Base-by-base conservation (phyloP, 1,284 basidiomycete genomes). In the Bjerkandera adusta region DNA sequence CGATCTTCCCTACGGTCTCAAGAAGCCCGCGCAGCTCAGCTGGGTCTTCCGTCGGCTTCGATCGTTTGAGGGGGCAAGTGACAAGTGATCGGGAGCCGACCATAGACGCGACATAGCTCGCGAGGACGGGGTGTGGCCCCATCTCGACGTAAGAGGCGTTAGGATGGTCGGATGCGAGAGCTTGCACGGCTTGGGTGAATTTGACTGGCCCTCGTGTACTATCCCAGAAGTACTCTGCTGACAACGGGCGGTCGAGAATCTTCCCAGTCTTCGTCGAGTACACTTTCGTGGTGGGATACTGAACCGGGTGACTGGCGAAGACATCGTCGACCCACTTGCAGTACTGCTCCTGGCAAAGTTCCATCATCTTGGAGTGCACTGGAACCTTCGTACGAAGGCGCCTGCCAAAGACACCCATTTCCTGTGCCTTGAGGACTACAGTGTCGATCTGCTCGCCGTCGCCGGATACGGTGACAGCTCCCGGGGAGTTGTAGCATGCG, bases 401-500 rank as follows among this genome's bases (percentile, higher is more conserved):
- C 6, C 62, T 57, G 3, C 63, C 70, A 34, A 67, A 65, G 32
- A 68, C 51, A 4, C 66, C 64, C 2, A 51, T 49, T 10, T 44
- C 49, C 20, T 58, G 46, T 1, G 68, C 68, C 16, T 62, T 47
- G 13, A 42, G 40, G 1, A 64, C 56, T 4, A 62, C 60, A 8
- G 47, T n/a, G 21, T 69, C 65, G 36, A 73, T 49, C 8, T 59
- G 48, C 0, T 25, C 26, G 16, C 50, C 51, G 3, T 48, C 43
- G 1, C 72, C 72, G 2, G 72, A 60, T 12, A 73, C 43, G 3
- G 68, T 63, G 25, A 73, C 59, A 0, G 57, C 59, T 12, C 51
- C 50, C 1, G 63, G 61, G 3, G 68, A 48, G 49, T 75, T 75
- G 58, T 62, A 67, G 49, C 69, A 71, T 2, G 58, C 67, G 15